A percentile compares a stretch with the other conserved stretches of the same genome.
These are phyloP conservation scores for Chrysosphaeria jannelii DNA, from an alignment of 2,329 filamentous ascomycete genomes.

Conservation along the genomic window DNA sequence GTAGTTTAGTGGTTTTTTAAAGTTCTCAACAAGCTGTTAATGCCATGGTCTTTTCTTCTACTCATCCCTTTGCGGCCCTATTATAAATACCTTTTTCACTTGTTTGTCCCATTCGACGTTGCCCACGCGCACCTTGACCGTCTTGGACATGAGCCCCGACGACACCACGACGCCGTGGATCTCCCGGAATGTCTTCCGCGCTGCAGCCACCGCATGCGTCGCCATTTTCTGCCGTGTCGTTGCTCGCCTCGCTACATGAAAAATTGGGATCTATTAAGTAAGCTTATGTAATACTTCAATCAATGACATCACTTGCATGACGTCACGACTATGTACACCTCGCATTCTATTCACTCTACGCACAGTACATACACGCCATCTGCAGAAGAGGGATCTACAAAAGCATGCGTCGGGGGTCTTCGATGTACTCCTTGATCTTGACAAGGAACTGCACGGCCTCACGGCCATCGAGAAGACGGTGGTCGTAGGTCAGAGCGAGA, in stretches of 20 bases:
- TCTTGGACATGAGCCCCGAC: conserved; percentile 47
- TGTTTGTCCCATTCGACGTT: conserved; percentile 40
- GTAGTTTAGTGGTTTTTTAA: conserved; percentile 29
- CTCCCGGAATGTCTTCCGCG: conserved; percentile 17
- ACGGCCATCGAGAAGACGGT: conserved; percentile 77
- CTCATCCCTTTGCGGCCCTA: background rate
- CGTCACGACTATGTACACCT: too few relatives aligned
- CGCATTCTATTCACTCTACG: too few relatives aligned
- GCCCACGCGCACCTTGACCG: conserved; percentile 48
- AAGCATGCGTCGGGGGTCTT: conserved; percentile 82
- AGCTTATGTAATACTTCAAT: too few relatives aligned
- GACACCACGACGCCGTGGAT: conserved; percentile 44
- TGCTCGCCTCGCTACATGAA: too few relatives aligned
- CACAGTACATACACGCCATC: too few relatives aligned
- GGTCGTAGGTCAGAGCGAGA: conserved; percentile 87
- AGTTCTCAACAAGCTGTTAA: conserved; percentile 19
- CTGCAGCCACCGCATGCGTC: conserved; percentile 8
- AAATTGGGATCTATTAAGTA: background rate
- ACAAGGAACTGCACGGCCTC: conserved; percentile 92
- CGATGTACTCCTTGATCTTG: conserved; percentile 92
- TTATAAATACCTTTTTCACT: conserved; percentile 33
- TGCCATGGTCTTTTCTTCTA: conserved; percentile 1
- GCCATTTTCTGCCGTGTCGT: conserved; percentile 9
- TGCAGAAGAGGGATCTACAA: too few relatives aligned
- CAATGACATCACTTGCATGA: too few relatives aligned